Evolutionary conservation across 2,329 filamentous ascomycete species (phyloP), one percentile per base, ranked within the genome.

Genomic region (Byssothecium circinans): DNA sequence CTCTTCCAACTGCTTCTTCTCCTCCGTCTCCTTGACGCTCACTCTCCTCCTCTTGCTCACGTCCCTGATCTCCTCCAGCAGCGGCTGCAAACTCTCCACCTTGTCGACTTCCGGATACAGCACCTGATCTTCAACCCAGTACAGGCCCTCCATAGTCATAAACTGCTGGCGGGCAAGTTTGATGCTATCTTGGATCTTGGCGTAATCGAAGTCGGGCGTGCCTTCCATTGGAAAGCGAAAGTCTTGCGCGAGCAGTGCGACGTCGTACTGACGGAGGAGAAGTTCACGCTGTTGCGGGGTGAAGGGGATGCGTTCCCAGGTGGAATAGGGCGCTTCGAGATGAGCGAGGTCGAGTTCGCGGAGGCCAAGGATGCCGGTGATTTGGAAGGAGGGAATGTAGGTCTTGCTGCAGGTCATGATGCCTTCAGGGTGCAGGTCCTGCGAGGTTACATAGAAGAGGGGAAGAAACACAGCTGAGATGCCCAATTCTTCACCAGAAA

Each of bases 351-450:
- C 70, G 8, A 71, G 68, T 42, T 73, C 69, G 5, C 68, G 62
- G 6, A 74, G 61, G 8, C 70, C 70, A 8, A 74, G 70, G 34
- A 74, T 69, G 34, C 71, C 71, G 1, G 68, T 69, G 7, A 64
- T 57, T 49, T 73, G 70, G 49, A 71, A 73, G 5, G 67, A 70
- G 52, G 68, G 63, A 43, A 73, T 62, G 50, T 71, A 73, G 1
- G 60, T 58, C 45, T 66, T 65, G 27, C 49, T 44, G 10, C 49
- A 42, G 29, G 49, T 38, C 8, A 57, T 51, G 14, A 52, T 35
- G 27, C 52, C 49, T n/a, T 35, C 36, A 23, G 49, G 47, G 33
- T 50, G 53, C 12, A 71, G 57, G 35, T 71, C 66, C 19, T 62
- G 47, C 14, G 64, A 60, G 12, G 61, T 65, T n/a, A 60, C 62